These are phyloP conservation scores for Lachancea meyersii DNA, from an alignment of 805 yeast species.

Conservation along the genomic window DNA sequence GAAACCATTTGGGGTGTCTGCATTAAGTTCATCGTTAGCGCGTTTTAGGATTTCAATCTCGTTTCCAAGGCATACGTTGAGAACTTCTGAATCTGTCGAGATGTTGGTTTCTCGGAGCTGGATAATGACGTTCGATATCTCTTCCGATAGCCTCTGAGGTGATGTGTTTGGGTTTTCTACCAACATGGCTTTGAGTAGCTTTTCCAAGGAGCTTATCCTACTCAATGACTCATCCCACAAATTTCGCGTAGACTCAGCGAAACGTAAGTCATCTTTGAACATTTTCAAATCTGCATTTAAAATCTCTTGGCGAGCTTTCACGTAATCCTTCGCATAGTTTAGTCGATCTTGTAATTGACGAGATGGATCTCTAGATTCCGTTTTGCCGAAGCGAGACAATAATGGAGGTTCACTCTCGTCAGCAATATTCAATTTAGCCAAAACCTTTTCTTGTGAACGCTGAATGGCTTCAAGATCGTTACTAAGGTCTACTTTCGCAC, in stretches of 20 bases:
- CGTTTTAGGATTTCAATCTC: conserved; percentile 21
- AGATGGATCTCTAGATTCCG: not conserved
- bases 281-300: conserved; percentile 21
- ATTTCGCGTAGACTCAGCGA: conserved; percentile 13
- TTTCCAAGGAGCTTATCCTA: conserved; percentile 20
- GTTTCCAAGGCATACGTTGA: conserved; percentile 6
- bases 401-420: too few relatives aligned
- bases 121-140: not conserved
- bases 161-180: conserved; percentile 1
- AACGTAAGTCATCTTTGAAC: conserved; percentile 20
- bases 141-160: not conserved
- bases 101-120: conserved; percentile 1
- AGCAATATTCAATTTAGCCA: conserved; percentile 16
- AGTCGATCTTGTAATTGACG: conserved; percentile 14
- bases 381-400: conserved; percentile 13
- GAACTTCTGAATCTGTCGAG: not conserved
- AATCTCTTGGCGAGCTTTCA: conserved; percentile 20
- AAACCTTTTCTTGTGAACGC: conserved; percentile 13
- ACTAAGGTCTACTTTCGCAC: conserved; percentile 11
- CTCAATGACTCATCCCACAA: conserved; percentile 23
- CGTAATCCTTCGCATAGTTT: conserved; percentile 20
- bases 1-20: not conserved
- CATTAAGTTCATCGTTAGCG: conserved; percentile 18
- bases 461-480: conserved; percentile 13
- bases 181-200: conserved; percentile 9